phyloP scores from a whole-genome alignment of 768 basidiomycete genomes.

The Sporobolomyces pararoseus region DNA sequence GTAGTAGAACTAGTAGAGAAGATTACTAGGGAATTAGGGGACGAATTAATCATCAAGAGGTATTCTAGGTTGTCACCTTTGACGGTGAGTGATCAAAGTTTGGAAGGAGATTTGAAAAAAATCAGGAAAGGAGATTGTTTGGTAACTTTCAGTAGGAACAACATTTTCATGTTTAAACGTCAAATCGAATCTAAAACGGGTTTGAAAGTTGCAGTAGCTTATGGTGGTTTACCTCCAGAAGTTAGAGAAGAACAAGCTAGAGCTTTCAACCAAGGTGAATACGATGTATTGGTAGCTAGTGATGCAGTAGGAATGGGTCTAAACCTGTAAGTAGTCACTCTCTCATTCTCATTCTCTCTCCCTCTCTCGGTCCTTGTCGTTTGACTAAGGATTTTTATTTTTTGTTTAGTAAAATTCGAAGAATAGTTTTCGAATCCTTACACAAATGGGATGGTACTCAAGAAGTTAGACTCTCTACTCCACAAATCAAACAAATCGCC shows the following conservation, averaged over 20 bases:
- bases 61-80: slow-evolving; percentile 87
- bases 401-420: slow-evolving; percentile 73
- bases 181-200: slow-evolving; percentile 66
- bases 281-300: slow-evolving; percentile 85
- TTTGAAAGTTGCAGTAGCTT: slow-evolving; percentile 82
- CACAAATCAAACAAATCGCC: slow-evolving; percentile 88
- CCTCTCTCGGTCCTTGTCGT: background rate
- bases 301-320: slow-evolving; percentile 97
- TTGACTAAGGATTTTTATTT: background rate
- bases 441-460: slow-evolving; percentile 62
- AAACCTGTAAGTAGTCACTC: slow-evolving; percentile 71
- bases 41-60: slow-evolving; percentile 71
- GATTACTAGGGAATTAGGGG: slow-evolving; percentile 71
- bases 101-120: slow-evolving; percentile 60
- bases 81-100: slow-evolving; percentile 61
- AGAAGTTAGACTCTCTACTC: slow-evolving; percentile 57
- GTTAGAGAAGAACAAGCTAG: slow-evolving; percentile 85
- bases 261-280: slow-evolving; percentile 82
- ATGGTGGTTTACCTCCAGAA: slow-evolving; percentile 88
- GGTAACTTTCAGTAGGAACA: slow-evolving; percentile 72
- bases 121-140: slow-evolving; percentile 82
- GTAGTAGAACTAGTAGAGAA: slow-evolving; percentile 73
- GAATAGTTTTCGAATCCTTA: slow-evolving; percentile 71
- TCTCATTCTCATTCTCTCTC: background rate
- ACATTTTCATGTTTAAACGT: slow-evolving; percentile 74